These are phyloP conservation scores for Arthromyces matolae DNA, from an alignment of 768 basidiomycete species.

Conservation along the genomic window DNA sequence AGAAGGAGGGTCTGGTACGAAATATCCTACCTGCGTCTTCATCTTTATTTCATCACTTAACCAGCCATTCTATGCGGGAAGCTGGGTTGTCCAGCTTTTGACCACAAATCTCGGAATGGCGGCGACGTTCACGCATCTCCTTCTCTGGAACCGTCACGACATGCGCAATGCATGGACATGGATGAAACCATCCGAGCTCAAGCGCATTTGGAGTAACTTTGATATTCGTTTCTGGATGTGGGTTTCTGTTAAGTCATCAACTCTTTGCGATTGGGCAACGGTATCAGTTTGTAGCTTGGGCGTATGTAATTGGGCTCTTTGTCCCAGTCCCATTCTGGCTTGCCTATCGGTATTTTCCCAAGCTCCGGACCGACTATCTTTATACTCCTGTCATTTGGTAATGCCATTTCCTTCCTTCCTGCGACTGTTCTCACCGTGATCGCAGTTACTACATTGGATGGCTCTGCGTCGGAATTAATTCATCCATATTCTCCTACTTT, in stretches of 20 bases:
- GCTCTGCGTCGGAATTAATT: slow-evolving; percentile 50
- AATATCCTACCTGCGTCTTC: not conserved
- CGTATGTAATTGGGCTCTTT: slow-evolving; percentile 44
- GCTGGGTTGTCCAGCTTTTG: slow-evolving; percentile 43
- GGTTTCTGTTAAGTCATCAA: slow-evolving; percentile 27
- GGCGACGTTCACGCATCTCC: slow-evolving; percentile 44
- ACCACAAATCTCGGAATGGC: slow-evolving; percentile 44
- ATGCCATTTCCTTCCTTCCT: slow-evolving; percentile 2
- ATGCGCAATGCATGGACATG: slow-evolving; percentile 42
- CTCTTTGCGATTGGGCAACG: slow-evolving; percentile 40
- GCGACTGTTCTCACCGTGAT: not conserved
- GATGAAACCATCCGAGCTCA: slow-evolving; percentile 34
- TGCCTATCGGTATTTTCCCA: slow-evolving; percentile 40
- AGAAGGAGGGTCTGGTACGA: slow-evolving; percentile 37
- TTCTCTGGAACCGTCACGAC: slow-evolving; percentile 44
- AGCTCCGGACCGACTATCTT: slow-evolving; percentile 41
- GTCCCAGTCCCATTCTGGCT: slow-evolving; percentile 56
- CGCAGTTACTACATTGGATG: slow-evolving; percentile 44
- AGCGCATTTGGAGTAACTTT: slow-evolving; percentile 30
- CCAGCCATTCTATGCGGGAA: slow-evolving; percentile 46
- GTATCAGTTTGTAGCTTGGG: slow-evolving; percentile 49
- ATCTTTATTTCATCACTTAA: not conserved
- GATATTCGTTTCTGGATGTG: slow-evolving; percentile 39
- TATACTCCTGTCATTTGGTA: slow-evolving; percentile 46
- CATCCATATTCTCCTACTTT: slow-evolving; percentile 38